Evolutionary conservation across 495 filamentous ascomycete species (phyloP).

Genomic region (Parathielavia hyrcaniae): DNA sequence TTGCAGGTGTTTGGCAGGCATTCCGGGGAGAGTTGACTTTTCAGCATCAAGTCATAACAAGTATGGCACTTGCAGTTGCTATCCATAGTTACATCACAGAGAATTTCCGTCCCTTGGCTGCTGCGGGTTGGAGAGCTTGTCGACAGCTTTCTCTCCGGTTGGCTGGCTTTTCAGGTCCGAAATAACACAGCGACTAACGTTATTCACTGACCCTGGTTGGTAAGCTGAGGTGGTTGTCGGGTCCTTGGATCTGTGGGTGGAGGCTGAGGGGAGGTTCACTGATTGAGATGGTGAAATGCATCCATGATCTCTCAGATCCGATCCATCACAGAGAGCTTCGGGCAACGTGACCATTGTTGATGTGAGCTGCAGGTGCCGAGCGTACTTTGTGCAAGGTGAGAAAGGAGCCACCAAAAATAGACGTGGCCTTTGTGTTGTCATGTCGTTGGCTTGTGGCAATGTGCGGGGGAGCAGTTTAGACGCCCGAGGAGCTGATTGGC

Average conservation of each 20-base stretch:
- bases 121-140: too few relatives aligned
- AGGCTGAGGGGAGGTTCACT: neutral
- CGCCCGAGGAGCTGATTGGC: conserved; percentile 11
- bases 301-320: neutral
- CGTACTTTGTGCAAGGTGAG: too few relatives aligned
- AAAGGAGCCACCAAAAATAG: neutral
- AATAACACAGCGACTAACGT: too few relatives aligned
- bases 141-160: too few relatives aligned
- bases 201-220: too few relatives aligned
- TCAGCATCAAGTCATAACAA: neutral
- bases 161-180: too few relatives aligned
- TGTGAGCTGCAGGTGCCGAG: neutral
- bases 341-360: neutral
- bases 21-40: neutral
- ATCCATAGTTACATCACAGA: too few relatives aligned
- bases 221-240: neutral
- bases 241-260: neutral
- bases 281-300: neutral
- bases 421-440: neutral
- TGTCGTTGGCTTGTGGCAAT: neutral
- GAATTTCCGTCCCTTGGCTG: too few relatives aligned
- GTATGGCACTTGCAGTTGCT: neutral
- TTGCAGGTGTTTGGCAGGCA: neutral
- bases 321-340: neutral
- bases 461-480: neutral